Conservation (phyloP, 83 land plant genomes). For the Isoetes engelmannii region DNA sequence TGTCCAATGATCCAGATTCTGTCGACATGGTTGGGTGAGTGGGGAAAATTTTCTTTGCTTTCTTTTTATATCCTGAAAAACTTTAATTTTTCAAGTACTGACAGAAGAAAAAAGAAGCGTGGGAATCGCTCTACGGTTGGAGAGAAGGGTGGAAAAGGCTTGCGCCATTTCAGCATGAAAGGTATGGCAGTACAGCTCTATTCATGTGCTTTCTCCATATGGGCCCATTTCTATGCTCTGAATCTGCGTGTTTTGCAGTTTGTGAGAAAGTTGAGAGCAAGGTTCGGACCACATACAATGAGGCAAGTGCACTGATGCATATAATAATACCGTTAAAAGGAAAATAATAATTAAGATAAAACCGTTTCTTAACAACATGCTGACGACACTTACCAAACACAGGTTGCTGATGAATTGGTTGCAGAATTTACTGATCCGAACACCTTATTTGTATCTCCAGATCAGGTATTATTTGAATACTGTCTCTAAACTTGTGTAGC, state of each 20-base stretch:
- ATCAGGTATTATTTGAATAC: constrained; percentile 41
- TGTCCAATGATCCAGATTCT: constrained; percentile 4
- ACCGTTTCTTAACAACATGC: neutral
- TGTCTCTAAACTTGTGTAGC: neutral
- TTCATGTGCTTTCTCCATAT: neutral
- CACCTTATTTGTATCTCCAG: constrained; percentile 47
- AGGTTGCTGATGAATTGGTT: constrained; percentile 95
- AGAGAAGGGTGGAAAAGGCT: constrained; percentile 79
- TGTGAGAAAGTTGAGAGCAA: constrained; percentile 96
- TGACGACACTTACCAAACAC: constrained; percentile 1
- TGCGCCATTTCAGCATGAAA: constrained; percentile 95
- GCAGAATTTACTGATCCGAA: constrained; percentile 71
- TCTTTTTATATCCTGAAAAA: neutral
- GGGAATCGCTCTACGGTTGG: constrained; percentile 52
- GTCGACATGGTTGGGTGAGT: constrained; percentile 9
- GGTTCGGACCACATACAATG: constrained; percentile 92
- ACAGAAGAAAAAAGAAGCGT: constrained; percentile 67
- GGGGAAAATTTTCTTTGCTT: neutral
- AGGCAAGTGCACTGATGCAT: constrained; percentile 39
- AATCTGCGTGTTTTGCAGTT: constrained; percentile 33
- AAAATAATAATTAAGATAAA: neutral
- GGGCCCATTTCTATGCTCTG: neutral
- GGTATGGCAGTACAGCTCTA: constrained; percentile 27
- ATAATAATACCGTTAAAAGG: neutral
- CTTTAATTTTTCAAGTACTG: neutral